phyloP scores from a whole-genome alignment of 202 grass and related monocot species.

The Dendrocalamus latiflorus region DNA sequence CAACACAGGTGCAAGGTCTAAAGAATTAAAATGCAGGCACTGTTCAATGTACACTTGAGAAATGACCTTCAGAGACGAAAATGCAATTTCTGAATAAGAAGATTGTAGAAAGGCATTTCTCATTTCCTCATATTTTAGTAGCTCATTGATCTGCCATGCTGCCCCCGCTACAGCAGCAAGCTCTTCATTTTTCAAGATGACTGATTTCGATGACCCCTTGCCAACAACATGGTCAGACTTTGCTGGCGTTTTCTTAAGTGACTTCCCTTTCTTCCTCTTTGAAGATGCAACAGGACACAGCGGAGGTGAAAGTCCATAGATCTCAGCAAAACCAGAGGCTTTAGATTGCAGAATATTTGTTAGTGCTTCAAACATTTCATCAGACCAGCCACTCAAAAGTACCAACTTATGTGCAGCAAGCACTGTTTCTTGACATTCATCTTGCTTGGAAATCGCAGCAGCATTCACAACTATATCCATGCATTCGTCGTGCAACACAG shows the following conservation, averaged over 20 bases:
- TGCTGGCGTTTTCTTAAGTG: conserved; percentile 43
- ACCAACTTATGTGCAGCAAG: conserved; percentile 61
- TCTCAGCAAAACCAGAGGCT: conserved; percentile 47
- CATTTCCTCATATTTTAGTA: conserved; percentile 51
- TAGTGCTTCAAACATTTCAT: conserved; percentile 76
- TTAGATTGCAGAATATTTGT: conserved; percentile 61
- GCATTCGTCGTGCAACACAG: conserved; percentile 52
- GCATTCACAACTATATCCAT: conserved; percentile 73
- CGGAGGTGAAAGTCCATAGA: conserved; percentile 37
- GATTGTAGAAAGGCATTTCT: conserved; percentile 61
- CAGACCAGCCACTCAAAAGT: conserved; percentile 47
- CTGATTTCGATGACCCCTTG: conserved; percentile 47
- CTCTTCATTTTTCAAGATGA: conserved; percentile 33
- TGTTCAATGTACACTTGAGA: conserved; percentile 58
- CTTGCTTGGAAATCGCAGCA: too few species aligned
- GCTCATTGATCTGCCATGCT: conserved; percentile 79
- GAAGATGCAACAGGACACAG: conserved; percentile 31
- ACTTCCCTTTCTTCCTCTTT: conserved; percentile 63
- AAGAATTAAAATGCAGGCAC: too few species aligned
- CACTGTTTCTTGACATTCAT: conserved; percentile 47
- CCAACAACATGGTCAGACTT: not conserved
- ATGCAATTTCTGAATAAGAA: conserved; percentile 46
- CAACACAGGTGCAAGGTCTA: conserved; percentile 51
- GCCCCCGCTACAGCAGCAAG: conserved; percentile 50
- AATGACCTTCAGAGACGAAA: too few species aligned